These are phyloP conservation scores for Tanacetum coccineum DNA, from an alignment of 129 eudicot species.

Conservation along the genomic window DNA sequence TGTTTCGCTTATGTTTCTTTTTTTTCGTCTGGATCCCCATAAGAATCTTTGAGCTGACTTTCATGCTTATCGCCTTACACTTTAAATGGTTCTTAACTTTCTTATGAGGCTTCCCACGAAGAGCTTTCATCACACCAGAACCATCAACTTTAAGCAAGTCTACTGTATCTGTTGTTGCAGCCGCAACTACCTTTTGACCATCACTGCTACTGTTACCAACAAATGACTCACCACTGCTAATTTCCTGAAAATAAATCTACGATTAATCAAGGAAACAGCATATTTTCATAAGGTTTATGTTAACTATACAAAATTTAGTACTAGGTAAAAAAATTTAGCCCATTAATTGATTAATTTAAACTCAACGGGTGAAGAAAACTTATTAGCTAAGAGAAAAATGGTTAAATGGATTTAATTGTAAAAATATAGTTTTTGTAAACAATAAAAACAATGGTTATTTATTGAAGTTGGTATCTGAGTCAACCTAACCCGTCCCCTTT, in stretches of 20 bases:
- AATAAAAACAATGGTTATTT: no score
- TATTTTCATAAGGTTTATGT: neutral
- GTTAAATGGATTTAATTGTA: no score
- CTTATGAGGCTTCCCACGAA: constrained; percentile 21
- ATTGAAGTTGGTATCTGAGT: neutral
- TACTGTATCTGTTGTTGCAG: constrained; percentile 10
- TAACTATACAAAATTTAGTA: no score
- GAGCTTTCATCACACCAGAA: constrained; percentile 16
- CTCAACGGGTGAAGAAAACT: neutral
- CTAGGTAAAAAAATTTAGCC: no score
- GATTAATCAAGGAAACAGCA: constrained; percentile 2
- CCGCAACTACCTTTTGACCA: constrained; percentile 14
- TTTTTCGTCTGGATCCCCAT: constrained; percentile 51
- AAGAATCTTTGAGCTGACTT: constrained; percentile 52
- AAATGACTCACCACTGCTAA: constrained; percentile 13
- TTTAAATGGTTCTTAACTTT: constrained; percentile 32
- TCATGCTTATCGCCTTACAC: constrained; percentile 36
- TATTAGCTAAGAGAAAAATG: no score
- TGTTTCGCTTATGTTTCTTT: constrained; percentile 43
- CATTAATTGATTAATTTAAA: no score
- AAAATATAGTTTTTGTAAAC: no score
- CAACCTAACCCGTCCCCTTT: neutral
- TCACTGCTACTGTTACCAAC: constrained; percentile 9
- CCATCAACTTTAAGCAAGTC: constrained; percentile 19
- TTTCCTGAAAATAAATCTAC: constrained; percentile 18